Evolutionary conservation across 2,329 filamentous ascomycete species (phyloP), one percentile per base, ranked within the genome.

Genomic region (Orbilia brochopaga): DNA sequence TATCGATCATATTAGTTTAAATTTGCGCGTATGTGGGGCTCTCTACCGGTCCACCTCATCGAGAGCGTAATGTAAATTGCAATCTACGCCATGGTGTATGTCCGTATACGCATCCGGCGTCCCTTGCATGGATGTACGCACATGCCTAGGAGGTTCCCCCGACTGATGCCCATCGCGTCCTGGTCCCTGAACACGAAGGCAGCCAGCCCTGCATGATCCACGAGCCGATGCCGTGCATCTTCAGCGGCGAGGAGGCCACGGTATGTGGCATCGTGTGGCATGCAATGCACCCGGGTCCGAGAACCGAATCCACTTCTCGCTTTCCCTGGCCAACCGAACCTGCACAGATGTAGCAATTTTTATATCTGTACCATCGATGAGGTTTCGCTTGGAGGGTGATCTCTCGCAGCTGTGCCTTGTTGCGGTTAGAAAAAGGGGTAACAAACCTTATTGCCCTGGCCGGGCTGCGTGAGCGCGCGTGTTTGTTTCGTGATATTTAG

Each of bases 401-500:
- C 48, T 58, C 65, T 62, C 65, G 19, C 56, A 48, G 52, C 56
- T 69, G 51, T 69, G 52, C 57, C 65, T 53, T 13, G 13, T 52
- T 52, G 58, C 52, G 57, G 57, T 62, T 69, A 62, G 58, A 52
- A 61, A 62, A 58, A 62, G 57, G 58, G 64, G 57, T 37, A 23
- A 27, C 24, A 44, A 69, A 69, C 56, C 57, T 48, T 35, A 61
- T 61, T 42, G 5, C 5, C n/a, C 37, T 17, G 11, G 37, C 27
- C 27, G 27, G 27, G 8, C n/a, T n/a, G n/a, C 8, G 27, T 8
- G 27, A 4, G 27, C 27, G 27, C 27, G 27, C 27, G 27, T 32
- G 27, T 35, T 48, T 53, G 50, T 60, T 60, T 67, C 50, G 63
- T 50, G 56, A 23, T 50, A 27, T 24, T 35, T 21, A 11, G 24